Base-by-base conservation (phyloP, 805 yeast species). In the Candida odintsovae region DNA sequence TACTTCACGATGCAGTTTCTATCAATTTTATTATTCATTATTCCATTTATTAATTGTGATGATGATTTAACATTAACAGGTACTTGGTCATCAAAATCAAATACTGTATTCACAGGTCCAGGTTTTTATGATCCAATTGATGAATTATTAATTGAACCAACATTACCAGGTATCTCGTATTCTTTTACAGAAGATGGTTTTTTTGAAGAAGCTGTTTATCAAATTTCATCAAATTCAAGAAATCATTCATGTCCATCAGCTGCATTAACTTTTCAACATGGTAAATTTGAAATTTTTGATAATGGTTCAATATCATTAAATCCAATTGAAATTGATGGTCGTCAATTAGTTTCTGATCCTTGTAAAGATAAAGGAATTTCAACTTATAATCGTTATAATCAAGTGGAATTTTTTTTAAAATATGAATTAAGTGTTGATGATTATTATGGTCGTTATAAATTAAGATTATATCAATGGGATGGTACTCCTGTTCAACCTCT, bases 41-140 rank as follows among this genome's bases (percentile, higher is more conserved):
- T 18, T 6, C 16, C 6, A 15, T 31, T 31, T 15, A 18, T 16
- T 3, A 3, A 46, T 16, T 44, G 49, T 15, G 47, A 44, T 3
- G 29, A 44, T 8, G 42, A 37, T 11, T 31, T 47, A 15, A 47
- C 54, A 38, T 64, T 88, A 41, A 86, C 72, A 38, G 99, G 99
- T 7, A 94, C 99, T 0, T 94, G 99, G 99, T 67, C 90, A 1
- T 84, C 97, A 16, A 94, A 94, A 66, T 82, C 97, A 12, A 87
- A 86, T 64, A 82, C 95, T 12, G 99, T 94, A 8, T 83, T 92
- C 70, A 94, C 99, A 1, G 99, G 99, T 0, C 96, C 98, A 7
- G 86, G 90, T 2, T 94, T 94, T 62, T 94, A 80, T 64, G 98
- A 94, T 65, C 99, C 99, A 3, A 86, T 90, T 25, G 97, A 92